These are phyloP conservation scores for Lactarius hatsudake DNA, from an alignment of 768 basidiomycete genomes.

Conservation along the genomic window DNA sequence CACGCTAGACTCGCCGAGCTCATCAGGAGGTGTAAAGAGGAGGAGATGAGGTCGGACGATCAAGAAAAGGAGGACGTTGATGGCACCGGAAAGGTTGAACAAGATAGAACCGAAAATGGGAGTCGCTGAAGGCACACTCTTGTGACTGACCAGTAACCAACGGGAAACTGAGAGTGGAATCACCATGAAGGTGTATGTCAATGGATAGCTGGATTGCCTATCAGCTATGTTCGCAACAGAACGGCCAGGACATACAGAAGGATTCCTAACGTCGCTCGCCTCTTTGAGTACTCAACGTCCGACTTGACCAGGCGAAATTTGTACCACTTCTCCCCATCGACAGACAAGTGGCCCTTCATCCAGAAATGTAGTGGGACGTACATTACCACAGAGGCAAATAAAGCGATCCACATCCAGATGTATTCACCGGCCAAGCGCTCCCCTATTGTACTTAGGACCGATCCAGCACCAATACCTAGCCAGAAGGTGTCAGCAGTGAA, in stretches of 20 bases:
- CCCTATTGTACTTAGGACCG: constrained; percentile 30
- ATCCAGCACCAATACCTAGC: constrained; percentile 46
- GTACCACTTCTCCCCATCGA: constrained; percentile 37
- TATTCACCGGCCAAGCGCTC: constrained; percentile 44
- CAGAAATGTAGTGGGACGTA: constrained; percentile 40
- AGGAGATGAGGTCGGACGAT: constrained; percentile 37
- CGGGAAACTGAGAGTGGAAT: constrained; percentile 42
- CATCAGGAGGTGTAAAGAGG: constrained; percentile 31
- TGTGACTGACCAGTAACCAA: constrained; percentile 37
- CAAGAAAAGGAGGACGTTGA: constrained; percentile 43
- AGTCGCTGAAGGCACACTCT: constrained; percentile 32
- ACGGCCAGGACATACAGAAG: constrained; percentile 31
- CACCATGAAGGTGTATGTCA: constrained; percentile 38
- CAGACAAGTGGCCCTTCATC: constrained; percentile 36
- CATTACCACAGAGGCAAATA: constrained; percentile 35
- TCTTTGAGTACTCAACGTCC: constrained; percentile 9
- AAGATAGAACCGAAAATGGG: constrained; percentile 35
- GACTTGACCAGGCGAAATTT: constrained; percentile 29
- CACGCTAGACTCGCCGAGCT: not conserved
- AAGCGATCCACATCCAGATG: constrained; percentile 45
- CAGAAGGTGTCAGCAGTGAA: not conserved
- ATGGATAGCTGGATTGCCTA: constrained; percentile 36
- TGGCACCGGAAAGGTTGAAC: constrained; percentile 40
- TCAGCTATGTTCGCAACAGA: not conserved
- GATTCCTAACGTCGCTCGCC: constrained; percentile 17